Conservation (phyloP, 2,329 filamentous ascomycete genomes). For the Nothopassalora personata region DNA sequence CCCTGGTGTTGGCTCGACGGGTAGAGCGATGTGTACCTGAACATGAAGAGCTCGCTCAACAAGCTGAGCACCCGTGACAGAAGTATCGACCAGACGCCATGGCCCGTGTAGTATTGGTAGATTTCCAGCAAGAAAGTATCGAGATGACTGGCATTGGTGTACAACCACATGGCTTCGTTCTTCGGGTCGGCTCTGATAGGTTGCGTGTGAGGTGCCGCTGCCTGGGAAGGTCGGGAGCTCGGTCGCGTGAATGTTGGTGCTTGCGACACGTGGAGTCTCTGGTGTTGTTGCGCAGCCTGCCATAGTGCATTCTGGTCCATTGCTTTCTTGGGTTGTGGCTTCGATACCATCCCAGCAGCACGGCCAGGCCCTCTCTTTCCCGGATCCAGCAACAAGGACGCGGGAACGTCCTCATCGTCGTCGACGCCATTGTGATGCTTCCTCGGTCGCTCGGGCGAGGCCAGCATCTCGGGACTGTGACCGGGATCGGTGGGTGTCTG, state of each 20-base stretch:
- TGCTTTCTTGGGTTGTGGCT: conserved; percentile 12
- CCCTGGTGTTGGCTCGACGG: too few relatives aligned
- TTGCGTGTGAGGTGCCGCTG: conserved; percentile 24
- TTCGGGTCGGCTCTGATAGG: conserved; percentile 49
- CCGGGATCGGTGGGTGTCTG: conserved; percentile 36
- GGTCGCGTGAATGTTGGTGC: conserved; percentile 12
- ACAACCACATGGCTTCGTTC: conserved; percentile 83
- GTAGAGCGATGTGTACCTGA: conserved; percentile 35
- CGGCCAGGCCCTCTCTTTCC: conserved; percentile 22
- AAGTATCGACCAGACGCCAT: conserved; percentile 80
- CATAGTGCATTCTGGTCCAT: conserved; percentile 42
- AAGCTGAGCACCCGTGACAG: conserved; percentile 67
- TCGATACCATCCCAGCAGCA: conserved; percentile 2
- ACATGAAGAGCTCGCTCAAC: conserved; percentile 76
- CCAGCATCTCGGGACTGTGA: conserved; percentile 37
- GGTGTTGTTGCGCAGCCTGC: conserved; percentile 45
- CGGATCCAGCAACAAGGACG: conserved; percentile 57
- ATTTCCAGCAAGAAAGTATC: conserved; percentile 82
- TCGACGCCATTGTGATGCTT: conserved; percentile 40
- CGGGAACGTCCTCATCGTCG: conserved; percentile 59
- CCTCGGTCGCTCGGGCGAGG: conserved; percentile 30
- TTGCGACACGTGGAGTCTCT: conserved; percentile 36
- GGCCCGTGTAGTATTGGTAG: conserved; percentile 78
- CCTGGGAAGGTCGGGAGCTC: conserved; percentile 9
- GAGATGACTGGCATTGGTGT: conserved; percentile 84